Base-by-base conservation (phyloP, 2,329 filamentous ascomycete species). In the Aureobasidium subglaciale region DNA sequence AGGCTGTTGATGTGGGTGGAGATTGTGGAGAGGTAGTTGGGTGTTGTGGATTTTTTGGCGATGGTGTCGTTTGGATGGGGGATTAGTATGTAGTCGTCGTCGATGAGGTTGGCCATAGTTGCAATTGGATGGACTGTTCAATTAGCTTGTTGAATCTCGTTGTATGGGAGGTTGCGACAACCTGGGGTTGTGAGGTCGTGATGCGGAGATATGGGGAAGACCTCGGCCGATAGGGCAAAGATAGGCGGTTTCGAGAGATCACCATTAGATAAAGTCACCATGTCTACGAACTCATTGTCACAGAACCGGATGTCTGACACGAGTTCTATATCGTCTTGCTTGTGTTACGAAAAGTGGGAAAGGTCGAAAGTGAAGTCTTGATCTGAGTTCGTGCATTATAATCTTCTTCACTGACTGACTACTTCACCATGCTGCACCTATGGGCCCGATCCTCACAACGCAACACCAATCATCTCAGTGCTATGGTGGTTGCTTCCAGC, bases 1-100 rank as follows among this genome's bases (percentile, higher is more conserved):
- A 76, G 64, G 11, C 58, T 63, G 38, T 78, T 70, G 8, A 76
- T 68, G 29, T 71, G 70, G 18, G 67, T 58, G 52, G 72, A 69
- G 46, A 77, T 73, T 15, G 50, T 15, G 8, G 49, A 3, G 49
- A 54, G 49, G 24, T 54, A 54, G 8, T 11, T 6, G 6, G 35
- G n/a, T 8, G 8, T 2, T 22, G 29, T 37, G 13, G 37, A 40
- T 18, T 6, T 9, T 4, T 2, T 20, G n/a, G 32, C 13, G 32
- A 13, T 35, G 9, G 32, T n/a, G 22, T 30, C 24, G n/a, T 15
- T 13, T 5, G 32, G 32, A n/a, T 35, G 32, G 15, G 13, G 9
- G 32, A 35, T 35, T 13, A 35, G 32, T 10, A 35, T 35, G 6
- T 13, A 35, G 32, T 35, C 32, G 10, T 13, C 32, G 2, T 35